Base-by-base conservation (phyloP, 2,329 filamentous ascomycete species). In the Ophiostoma ips region DNA sequence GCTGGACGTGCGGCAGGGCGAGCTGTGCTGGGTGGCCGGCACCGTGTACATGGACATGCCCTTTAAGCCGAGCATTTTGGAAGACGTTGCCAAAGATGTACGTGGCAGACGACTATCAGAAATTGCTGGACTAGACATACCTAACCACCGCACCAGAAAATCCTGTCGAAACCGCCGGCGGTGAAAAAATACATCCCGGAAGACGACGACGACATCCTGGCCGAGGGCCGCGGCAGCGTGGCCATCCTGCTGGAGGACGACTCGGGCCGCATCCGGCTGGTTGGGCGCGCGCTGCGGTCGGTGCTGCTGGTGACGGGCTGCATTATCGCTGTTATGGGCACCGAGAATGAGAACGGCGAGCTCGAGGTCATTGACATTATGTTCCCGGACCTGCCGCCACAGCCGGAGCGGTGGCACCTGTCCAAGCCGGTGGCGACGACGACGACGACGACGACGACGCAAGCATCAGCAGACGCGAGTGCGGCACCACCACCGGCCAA, bases 1-100 rank as follows among this genome's bases (percentile, higher is more conserved):
- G 53, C 75, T 98, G 30, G 90, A 98, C 66, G 92, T 98, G 48
- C 81, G 90, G 53, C 92, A 96, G 69, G 92, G 92, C 55, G 82
- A 95, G 68, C 71, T 96, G 34, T 96, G 90, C 68, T 98, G 90
- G 88, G 84, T 98, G 15, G 76, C 83, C 0, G 92, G 94, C 15
- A 98, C 92, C 0, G 80, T 96, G 31, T 98, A 94, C 64, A 94
- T 96, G 84, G 87, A 96, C 56, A 89, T 98, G 87, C 79, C 85
- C 2, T 66, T 95, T 60, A 98, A 98, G 68, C 92, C 94, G 1
- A 94, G 94, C 61, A 90, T 98, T 63, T 70, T 98, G 33, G 89
- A 95, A 53, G 92, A 98, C 59, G 85, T 98, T 38, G 84, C 86
- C 37, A 94, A 94, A 66, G 90, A 95, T 65, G 86, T 89, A 68